These are phyloP conservation scores for Colletotrichum chrysophilum DNA, from an alignment of 2,329 filamentous ascomycete species.

Conservation along the genomic window DNA sequence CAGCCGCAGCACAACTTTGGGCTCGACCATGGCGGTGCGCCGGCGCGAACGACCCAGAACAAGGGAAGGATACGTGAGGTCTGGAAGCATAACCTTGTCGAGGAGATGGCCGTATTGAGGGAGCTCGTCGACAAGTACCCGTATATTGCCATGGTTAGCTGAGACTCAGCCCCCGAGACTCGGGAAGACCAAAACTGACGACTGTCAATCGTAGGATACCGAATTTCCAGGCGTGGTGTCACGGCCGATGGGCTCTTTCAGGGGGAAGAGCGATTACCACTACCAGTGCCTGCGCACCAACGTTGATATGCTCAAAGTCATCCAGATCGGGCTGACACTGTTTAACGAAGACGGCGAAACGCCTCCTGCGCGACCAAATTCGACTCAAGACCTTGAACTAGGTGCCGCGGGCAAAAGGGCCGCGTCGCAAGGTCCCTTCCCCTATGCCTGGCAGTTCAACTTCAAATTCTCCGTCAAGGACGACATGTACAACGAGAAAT, in stretches of 20 bases:
- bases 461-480: conserved; percentile 94
- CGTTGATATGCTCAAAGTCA: conserved; percentile 96
- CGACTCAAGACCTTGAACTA: conserved; percentile 45
- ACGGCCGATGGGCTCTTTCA: conserved; percentile 91
- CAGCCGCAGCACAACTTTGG: conserved; percentile 36
- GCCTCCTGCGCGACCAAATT: conserved; percentile 71
- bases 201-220: conserved; percentile 71
- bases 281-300: conserved; percentile 98
- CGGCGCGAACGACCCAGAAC: conserved; percentile 63
- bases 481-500: conserved; percentile 98
- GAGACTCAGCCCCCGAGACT: neutral
- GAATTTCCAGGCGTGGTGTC: conserved; percentile 98
- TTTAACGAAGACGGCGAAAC: conserved; percentile 92
- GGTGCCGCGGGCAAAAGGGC: conserved; percentile 43
- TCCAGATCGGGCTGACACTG: conserved; percentile 93
- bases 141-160: conserved; percentile 93
- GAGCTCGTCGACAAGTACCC: conserved; percentile 88
- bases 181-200: conserved; percentile 2
- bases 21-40: conserved; percentile 23
- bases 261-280: conserved; percentile 96
- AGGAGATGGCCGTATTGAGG: conserved; percentile 87
- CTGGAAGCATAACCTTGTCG: conserved; percentile 89
- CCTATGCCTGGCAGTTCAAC: conserved; percentile 98
- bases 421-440: conserved; percentile 60
- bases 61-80: conserved; percentile 92